These are phyloP conservation scores for Trichoderma orchidacearum DNA, from an alignment of 495 filamentous ascomycete genomes.

Conservation along the genomic window DNA sequence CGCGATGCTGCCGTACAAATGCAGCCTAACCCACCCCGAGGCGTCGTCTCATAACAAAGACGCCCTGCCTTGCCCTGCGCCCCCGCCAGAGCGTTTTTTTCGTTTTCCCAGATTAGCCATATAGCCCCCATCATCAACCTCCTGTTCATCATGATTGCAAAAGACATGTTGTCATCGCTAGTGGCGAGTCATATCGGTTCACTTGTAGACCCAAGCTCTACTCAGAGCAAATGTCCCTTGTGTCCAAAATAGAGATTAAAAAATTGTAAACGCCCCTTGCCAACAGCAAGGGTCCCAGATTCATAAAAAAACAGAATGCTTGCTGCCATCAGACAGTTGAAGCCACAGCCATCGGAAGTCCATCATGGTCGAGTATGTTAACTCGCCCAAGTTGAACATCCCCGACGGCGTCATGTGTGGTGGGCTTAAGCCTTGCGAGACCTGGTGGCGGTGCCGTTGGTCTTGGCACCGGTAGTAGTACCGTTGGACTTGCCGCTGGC, in stretches of 20 bases:
- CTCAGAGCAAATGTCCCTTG: not conserved
- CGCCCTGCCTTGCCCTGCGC: not conserved
- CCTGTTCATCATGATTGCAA: not conserved
- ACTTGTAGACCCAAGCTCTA: too few relatives aligned
- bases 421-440: constrained; percentile 43
- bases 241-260: not conserved
- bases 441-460: constrained; percentile 35
- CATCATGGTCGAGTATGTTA: not conserved
- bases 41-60: not conserved
- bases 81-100: not conserved
- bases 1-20: not conserved
- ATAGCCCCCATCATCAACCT: not conserved
- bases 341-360: not conserved
- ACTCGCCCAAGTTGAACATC: not conserved
- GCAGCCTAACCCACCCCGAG: not conserved
- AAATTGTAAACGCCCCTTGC: not conserved
- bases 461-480: constrained; percentile 30
- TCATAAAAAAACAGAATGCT: not conserved
- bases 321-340: not conserved
- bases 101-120: not conserved
- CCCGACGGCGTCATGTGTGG: not conserved
- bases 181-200: not conserved
- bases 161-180: not conserved
- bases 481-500: constrained; percentile 12
- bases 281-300: not conserved